phyloP scores from a whole-genome alignment of 2,329 filamentous ascomycete genomes.

The Penicillium sp. region DNA sequence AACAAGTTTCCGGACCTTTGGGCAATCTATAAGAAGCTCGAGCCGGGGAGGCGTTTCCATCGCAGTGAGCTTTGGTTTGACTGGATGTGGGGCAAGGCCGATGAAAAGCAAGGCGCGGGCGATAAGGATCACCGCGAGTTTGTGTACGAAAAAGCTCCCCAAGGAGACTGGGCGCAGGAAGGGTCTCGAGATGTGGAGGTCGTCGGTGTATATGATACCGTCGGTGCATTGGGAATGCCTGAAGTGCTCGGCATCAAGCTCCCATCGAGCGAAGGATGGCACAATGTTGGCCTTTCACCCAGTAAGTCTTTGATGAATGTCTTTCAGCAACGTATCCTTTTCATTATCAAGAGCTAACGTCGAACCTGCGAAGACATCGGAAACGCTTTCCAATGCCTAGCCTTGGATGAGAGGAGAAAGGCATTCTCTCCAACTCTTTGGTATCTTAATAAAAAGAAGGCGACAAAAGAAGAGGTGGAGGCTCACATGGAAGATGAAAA shows the following conservation, averaged over 20 bases:
- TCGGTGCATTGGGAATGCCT: slow-evolving; percentile 42
- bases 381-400: slow-evolving; percentile 49
- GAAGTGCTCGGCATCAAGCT: slow-evolving; percentile 31
- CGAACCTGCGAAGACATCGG: slow-evolving; percentile 33
- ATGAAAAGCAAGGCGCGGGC: slow-evolving; percentile 28
- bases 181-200: slow-evolving; percentile 33
- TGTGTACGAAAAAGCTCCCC: slow-evolving; percentile 18
- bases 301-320: slow-evolving; percentile 17
- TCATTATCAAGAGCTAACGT: not conserved
- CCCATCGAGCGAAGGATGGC: slow-evolving; percentile 21
- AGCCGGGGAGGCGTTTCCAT: slow-evolving; percentile 25
- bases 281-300: slow-evolving; percentile 28
- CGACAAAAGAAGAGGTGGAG: slow-evolving; percentile 18
- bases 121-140: slow-evolving; percentile 20
- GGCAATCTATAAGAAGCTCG: slow-evolving; percentile 26
- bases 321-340: too few species aligned
- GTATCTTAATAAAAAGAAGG: slow-evolving; percentile 49
- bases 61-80: slow-evolving; percentile 31
- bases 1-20: slow-evolving; percentile 31
- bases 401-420: slow-evolving; percentile 46
- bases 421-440: slow-evolving; percentile 61
- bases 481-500: slow-evolving; percentile 9
- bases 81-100: slow-evolving; percentile 29
- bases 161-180: slow-evolving; percentile 24
- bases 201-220: slow-evolving; percentile 44